Evolutionary conservation across 345 rosid species (phyloP), one percentile per base, ranked within the genome.

Genomic region (Aegle marmelos): DNA sequence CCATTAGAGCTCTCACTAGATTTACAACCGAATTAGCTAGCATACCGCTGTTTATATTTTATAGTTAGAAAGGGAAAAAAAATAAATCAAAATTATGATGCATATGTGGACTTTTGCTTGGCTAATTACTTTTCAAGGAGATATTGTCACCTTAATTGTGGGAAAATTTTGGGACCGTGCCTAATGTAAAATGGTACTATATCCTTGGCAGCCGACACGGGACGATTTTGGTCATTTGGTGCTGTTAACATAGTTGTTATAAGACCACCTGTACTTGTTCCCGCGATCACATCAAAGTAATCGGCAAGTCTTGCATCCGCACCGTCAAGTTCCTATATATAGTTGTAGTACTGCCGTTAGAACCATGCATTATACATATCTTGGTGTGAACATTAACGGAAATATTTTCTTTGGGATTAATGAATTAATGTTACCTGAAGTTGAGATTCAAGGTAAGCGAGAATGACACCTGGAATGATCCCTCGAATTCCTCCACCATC

Each of bases 401-500:
- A 67, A 36, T n/a, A 9, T 36, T 22, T 19, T 13, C 22, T 16
- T 34, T 0, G 6, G 34, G 2, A 28, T 27, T 21, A 45, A 45
- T 13, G 0, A 13, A 25, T 22, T 6, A 53, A 5, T 6, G 16
- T 53, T 69, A 92, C 98, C 98, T 93, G 96, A 82, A 93, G 93
- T 71, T 93, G 83, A 60, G 91, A 87, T 78, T 93, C 94, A n/a
- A 93, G 94, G 72, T 64, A 81, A 54, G 81, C 85, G 39, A 93
- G 92, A 72, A 91, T 77, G 9, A 89, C 93, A 27, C 90, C 93
- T 3, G 94, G 84, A 62, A 93, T 89, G 77, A 89, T 84, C 75
- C 94, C 96, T 79, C 90, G 66, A 34, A 93, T 76, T 27, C 93
- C 96, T 30, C 98, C 98, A 10, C 96, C 98, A 60, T 93, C 98